Percentiles rank a stretch among this genome's conserved stretches.
Evolutionary conservation across 176 grass and related monocot genomes (phyloP).

Genomic region (Juncus effusus): DNA sequence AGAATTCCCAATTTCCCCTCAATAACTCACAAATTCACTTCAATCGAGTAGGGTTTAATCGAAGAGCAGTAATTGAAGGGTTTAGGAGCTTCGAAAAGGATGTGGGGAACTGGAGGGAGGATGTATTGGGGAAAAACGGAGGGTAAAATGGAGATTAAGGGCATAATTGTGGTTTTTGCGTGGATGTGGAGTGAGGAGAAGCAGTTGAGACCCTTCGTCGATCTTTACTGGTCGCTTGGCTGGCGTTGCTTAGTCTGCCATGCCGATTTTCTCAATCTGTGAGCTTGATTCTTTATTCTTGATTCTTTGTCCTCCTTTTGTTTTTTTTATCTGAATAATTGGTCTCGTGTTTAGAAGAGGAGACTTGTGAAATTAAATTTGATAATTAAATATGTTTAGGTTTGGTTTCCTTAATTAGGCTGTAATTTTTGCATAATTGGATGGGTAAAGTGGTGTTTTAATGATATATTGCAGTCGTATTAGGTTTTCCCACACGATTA

Average conservation of each 20-base stretch:
- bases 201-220: conserved; percentile 65
- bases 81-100: conserved; percentile 13
- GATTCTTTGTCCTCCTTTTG: background rate
- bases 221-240: conserved; percentile 81
- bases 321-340: background rate
- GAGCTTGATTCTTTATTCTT: conserved; percentile 24
- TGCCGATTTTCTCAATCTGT: conserved; percentile 80
- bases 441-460: background rate
- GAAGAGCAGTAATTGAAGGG: conserved; percentile 4
- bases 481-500: background rate
- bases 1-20: conserved; percentile 32
- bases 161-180: conserved; percentile 66
- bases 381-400: conserved; percentile 10
- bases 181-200: conserved; percentile 87
- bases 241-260: conserved; percentile 88
- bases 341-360: background rate
- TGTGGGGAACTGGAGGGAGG: conserved; percentile 74
- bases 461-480: too few relatives aligned
- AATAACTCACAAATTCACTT: conserved; percentile 13
- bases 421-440: background rate
- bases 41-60: conserved; percentile 22
- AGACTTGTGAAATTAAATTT: background rate
- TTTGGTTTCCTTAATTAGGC: background rate
- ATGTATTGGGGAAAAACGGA: conserved; percentile 61
- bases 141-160: conserved; percentile 44